These are phyloP conservation scores for Nakazawaea laoshanensis DNA, from an alignment of 805 yeast species.

Conservation along the genomic window DNA sequence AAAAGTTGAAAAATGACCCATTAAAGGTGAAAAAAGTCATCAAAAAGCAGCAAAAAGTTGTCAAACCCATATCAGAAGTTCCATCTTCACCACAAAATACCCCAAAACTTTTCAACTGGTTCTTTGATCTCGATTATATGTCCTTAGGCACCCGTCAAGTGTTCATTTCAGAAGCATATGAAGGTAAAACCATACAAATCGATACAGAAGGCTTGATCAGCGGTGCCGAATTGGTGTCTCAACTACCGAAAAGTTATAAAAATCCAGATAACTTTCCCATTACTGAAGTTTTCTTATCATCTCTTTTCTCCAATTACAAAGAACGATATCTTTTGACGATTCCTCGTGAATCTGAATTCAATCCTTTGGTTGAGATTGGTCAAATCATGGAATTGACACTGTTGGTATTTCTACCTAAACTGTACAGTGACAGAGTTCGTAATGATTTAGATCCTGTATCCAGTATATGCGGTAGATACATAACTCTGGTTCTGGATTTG, in stretches of 20 bases:
- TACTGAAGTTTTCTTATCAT: constrained; percentile 20
- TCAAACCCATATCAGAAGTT: too few relatives aligned
- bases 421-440: constrained; percentile 22
- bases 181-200: constrained; percentile 9
- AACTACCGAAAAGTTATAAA: constrained; percentile 17
- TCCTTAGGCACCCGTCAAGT: constrained; percentile 21
- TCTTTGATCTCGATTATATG: constrained; percentile 13
- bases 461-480: constrained; percentile 31
- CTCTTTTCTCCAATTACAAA: constrained; percentile 35
- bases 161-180: constrained; percentile 24
- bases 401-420: constrained; percentile 29
- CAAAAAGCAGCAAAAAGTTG: too few relatives aligned
- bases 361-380: constrained; percentile 58
- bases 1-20: too few relatives aligned
- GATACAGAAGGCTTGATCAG: constrained; percentile 7
- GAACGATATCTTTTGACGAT: constrained; percentile 41
- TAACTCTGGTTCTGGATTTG: constrained; percentile 21
- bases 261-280: constrained; percentile 19
- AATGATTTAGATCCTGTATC: constrained; percentile 24
- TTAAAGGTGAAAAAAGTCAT: too few relatives aligned
- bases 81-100: too few relatives aligned
- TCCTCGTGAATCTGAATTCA: constrained; percentile 48
- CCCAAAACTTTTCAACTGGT: constrained; percentile 18
- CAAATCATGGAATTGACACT: constrained; percentile 36
- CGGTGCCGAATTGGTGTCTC: constrained; percentile 12